phyloP scores from a whole-genome alignment of 495 filamentous ascomycete genomes.

The Neurospora sp. region DNA sequence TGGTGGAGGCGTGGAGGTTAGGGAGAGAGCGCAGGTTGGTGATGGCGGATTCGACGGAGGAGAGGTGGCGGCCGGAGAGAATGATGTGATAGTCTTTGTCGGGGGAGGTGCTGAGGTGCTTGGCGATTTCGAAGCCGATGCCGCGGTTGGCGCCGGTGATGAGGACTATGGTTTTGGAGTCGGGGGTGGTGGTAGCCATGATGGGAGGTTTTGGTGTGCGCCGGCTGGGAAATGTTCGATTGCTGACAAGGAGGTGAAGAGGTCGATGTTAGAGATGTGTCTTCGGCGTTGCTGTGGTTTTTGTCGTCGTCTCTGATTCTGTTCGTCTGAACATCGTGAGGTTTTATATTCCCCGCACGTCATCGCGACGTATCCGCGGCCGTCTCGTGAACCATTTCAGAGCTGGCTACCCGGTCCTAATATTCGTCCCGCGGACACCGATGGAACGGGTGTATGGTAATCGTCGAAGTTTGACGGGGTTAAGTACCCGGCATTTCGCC shows the following conservation, averaged over 20 bases:
- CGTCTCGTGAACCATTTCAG: not conserved
- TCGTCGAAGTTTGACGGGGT: not conserved
- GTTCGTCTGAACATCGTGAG: not conserved
- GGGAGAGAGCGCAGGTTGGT: conserved; percentile 3
- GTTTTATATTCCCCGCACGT: not conserved
- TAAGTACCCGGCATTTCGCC: not conserved
- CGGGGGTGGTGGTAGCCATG: conserved; percentile 2
- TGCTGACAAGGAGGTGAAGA: not conserved
- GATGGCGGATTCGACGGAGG: conserved; percentile 14
- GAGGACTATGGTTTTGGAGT: conserved; percentile 25
- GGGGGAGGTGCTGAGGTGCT: conserved; percentile 25
- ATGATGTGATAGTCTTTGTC: conserved; percentile 28
- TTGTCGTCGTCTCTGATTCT: not conserved
- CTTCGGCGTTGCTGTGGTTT: not conserved
- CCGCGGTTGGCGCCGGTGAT: conserved; percentile 42
- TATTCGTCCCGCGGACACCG: not conserved
- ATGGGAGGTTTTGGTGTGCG: not conserved
- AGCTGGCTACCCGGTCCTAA: not conserved
- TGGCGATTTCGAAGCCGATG: conserved; percentile 34
- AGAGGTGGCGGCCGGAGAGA: conserved; percentile 19
- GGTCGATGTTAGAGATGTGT: not conserved
- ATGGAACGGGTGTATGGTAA: not conserved
- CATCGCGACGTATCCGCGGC: not conserved
- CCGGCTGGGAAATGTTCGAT: not conserved
- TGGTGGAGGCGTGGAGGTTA: not conserved